A percentile compares a stretch with the other conserved stretches of the same genome.
Conservation (phyloP, 371 early-diverging fungal species). For the Agmasoma carcini region DNA sequence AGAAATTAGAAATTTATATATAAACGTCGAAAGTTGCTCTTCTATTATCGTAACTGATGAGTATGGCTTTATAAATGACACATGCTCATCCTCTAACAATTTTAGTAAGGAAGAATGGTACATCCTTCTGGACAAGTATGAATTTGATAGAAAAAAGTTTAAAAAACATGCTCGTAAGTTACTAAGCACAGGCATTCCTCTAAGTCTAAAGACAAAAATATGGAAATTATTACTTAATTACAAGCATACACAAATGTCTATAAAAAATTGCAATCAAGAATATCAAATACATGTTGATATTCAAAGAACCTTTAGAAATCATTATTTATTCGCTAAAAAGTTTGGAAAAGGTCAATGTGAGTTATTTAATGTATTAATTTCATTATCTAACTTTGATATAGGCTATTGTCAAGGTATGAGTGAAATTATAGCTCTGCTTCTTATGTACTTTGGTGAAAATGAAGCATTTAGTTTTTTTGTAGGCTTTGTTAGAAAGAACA, state of each 20-base stretch:
- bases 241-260: background rate
- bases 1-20: conserved; percentile 1
- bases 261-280: background rate
- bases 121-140: background rate
- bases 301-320: conserved; percentile 14
- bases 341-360: conserved; percentile 41
- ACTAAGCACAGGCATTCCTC: conserved; percentile 6
- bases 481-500: background rate
- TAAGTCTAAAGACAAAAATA: background rate
- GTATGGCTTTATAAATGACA: conserved; percentile 13
- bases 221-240: conserved; percentile 1
- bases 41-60: conserved; percentile 1
- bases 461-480: background rate
- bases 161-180: background rate
- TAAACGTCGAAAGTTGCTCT: background rate
- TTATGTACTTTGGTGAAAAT: background rate
- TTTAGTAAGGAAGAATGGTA: conserved; percentile 2
- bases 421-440: conserved; percentile 42
- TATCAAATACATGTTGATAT: conserved; percentile 17
- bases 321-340: conserved; percentile 14
- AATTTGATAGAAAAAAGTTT: background rate
- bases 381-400: conserved; percentile 22
- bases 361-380: conserved; percentile 42
- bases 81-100: background rate
- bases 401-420: conserved; percentile 56